Conservation (phyloP, 2,329 filamentous ascomycete genomes). For the Diaporthe longicolla region DNA sequence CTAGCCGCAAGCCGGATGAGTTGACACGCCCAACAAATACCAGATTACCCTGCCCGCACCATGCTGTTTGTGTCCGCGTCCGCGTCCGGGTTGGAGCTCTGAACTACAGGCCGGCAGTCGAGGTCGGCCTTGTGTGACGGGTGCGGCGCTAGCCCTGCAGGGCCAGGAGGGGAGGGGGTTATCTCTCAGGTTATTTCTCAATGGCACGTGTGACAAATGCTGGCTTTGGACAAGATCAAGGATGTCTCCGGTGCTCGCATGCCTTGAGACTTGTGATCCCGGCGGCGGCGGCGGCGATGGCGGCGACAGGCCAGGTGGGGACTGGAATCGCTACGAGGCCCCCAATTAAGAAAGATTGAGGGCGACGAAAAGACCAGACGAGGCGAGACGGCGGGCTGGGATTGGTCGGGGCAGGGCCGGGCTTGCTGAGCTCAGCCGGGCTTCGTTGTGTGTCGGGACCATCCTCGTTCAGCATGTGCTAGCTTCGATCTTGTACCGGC, state of each 20-base stretch:
- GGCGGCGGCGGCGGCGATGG: neutral
- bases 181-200: neutral
- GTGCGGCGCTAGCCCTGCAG: neutral
- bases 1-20: neutral
- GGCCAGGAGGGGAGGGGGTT: no score
- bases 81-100: neutral
- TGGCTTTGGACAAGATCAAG: neutral
- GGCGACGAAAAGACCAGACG: constrained; percentile 8
- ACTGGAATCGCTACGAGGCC: neutral
- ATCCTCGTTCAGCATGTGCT: constrained; percentile 35
- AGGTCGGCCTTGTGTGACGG: neutral
- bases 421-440: constrained; percentile 29
- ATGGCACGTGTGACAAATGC: neutral
- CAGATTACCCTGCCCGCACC: neutral
- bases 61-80: neutral
- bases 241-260: no score
- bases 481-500: constrained; percentile 39
- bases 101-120: neutral
- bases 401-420: constrained; percentile 1
- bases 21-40: neutral
- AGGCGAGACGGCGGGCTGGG: constrained; percentile 1
- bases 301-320: neutral
- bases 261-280: neutral
- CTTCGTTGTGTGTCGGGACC: constrained; percentile 27
- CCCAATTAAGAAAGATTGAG: constrained; percentile 1